These are phyloP conservation scores for Suillus plorans DNA, from an alignment of 768 basidiomycete species.

Conservation along the genomic window DNA sequence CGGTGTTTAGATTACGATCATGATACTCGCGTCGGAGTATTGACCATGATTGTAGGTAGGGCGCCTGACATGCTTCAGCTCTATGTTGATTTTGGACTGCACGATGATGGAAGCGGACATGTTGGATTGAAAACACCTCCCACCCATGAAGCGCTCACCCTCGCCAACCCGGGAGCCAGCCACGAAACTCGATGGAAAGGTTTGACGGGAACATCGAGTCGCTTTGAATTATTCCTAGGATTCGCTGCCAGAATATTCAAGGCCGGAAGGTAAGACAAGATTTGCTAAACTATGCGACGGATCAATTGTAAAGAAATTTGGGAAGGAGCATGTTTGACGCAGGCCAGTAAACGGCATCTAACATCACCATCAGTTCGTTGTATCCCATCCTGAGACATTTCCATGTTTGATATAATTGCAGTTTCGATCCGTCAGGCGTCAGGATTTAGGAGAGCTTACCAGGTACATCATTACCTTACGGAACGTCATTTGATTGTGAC, in stretches of 20 bases:
- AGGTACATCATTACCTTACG: conserved; percentile 18
- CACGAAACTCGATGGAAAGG: conserved; percentile 22
- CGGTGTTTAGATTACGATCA: conserved; percentile 35
- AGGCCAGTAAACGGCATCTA: conserved; percentile 26
- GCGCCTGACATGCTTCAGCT: conserved; percentile 20
- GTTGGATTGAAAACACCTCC: conserved; percentile 66
- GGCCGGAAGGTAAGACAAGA: neutral
- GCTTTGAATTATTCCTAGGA: conserved; percentile 26
- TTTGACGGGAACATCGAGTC: conserved; percentile 26
- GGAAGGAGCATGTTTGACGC: conserved; percentile 24
- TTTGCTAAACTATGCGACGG: conserved; percentile 2
- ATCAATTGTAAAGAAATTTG: conserved; percentile 8
- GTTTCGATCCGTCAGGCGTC: conserved; percentile 27
- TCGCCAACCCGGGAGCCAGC: conserved; percentile 42
- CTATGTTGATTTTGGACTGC: conserved; percentile 63
- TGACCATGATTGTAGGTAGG: neutral
- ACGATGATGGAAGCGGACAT: conserved; percentile 32
- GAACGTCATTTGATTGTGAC: neutral
- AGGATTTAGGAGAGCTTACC: conserved; percentile 24
- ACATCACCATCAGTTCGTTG: conserved; percentile 25
- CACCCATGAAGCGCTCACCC: conserved; percentile 62
- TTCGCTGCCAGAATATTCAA: conserved; percentile 7
- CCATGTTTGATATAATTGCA: neutral
- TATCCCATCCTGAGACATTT: neutral
- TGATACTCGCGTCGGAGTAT: neutral